Conservation (phyloP, 2,329 filamentous ascomycete genomes). For the Grosmannia huntii region DNA sequence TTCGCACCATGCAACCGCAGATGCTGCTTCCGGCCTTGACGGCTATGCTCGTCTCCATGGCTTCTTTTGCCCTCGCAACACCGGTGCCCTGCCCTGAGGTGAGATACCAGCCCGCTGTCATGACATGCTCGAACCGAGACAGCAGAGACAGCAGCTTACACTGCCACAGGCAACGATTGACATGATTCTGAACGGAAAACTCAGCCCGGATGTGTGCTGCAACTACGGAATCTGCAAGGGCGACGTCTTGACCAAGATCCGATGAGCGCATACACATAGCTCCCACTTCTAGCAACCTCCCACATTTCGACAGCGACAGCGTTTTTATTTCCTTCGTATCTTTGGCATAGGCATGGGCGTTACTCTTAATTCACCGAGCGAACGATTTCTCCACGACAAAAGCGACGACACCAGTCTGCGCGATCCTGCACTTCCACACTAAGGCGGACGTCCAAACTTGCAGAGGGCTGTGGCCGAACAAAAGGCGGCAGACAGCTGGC, state of each 20-base stretch:
- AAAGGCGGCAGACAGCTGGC: not conserved
- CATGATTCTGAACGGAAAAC: conserved; percentile 32
- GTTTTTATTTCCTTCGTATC: not conserved
- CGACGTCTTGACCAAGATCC: conserved; percentile 28
- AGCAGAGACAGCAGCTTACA: not conserved
- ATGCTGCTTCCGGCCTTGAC: conserved; percentile 8
- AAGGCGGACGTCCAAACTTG: not conserved
- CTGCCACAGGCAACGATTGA: conserved; percentile 22
- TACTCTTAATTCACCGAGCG: not conserved
- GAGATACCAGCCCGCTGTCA: conserved; percentile 9
- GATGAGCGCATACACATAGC: not conserved
- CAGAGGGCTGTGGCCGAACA: not conserved
- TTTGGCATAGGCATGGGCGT: not conserved
- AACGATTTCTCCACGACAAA: not conserved
- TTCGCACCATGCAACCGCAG: conserved; percentile 1
- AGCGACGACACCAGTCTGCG: not conserved
- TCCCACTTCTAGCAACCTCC: not conserved
- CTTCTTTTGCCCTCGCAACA: conserved; percentile 17
- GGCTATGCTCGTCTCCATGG: conserved; percentile 15
- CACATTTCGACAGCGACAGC: not conserved
- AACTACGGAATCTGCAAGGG: conserved; percentile 40
- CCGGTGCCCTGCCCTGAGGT: conserved; percentile 28
- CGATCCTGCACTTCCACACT: not conserved
- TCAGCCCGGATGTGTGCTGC: conserved; percentile 37
- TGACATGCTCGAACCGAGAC: not conserved